Conservation (phyloP, 768 basidiomycete genomes). For the Hysterangium stoloniferum region DNA sequence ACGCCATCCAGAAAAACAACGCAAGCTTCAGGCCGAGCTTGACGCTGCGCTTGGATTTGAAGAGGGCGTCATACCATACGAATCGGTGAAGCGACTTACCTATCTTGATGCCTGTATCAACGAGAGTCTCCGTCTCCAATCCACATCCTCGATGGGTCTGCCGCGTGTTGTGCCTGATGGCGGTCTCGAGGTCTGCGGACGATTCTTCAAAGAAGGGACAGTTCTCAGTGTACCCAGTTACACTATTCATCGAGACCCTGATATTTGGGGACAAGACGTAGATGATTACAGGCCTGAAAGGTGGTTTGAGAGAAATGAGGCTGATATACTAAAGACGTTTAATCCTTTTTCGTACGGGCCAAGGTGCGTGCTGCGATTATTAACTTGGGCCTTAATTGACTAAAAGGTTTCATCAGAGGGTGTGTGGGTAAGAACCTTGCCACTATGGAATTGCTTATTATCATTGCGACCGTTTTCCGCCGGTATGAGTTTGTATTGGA, state of each 20-base stretch:
- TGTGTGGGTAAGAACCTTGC: constrained; percentile 85
- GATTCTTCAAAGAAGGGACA: constrained; percentile 64
- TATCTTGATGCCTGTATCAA: constrained; percentile 86
- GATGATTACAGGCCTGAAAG: constrained; percentile 74
- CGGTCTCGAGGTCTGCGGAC: constrained; percentile 50
- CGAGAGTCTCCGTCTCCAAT: constrained; percentile 79
- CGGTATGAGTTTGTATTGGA: constrained; percentile 69
- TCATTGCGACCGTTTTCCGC: constrained; percentile 71
- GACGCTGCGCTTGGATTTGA: constrained; percentile 49
- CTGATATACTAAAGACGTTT: constrained; percentile 59
- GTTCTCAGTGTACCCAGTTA: constrained; percentile 76
- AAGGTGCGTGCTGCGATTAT: constrained; percentile 34
- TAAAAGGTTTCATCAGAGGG: constrained; percentile 35
- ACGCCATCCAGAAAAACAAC: constrained; percentile 52
- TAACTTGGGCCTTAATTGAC: background rate
- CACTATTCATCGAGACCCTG: constrained; percentile 67
- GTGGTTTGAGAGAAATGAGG: constrained; percentile 69
- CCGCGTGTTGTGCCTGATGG: constrained; percentile 72
- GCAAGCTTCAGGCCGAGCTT: constrained; percentile 70
- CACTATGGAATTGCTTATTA: constrained; percentile 69
- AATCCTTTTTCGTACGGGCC: constrained; percentile 86
- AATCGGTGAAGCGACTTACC: constrained; percentile 63
- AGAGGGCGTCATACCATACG: constrained; percentile 49
- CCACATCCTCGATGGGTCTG: constrained; percentile 76
- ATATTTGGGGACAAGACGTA: constrained; percentile 72